Percentiles rank a stretch among this genome's conserved stretches.
Conservation (phyloP, 148 eudicot genomes). For the Rhododendron simsii region DNA sequence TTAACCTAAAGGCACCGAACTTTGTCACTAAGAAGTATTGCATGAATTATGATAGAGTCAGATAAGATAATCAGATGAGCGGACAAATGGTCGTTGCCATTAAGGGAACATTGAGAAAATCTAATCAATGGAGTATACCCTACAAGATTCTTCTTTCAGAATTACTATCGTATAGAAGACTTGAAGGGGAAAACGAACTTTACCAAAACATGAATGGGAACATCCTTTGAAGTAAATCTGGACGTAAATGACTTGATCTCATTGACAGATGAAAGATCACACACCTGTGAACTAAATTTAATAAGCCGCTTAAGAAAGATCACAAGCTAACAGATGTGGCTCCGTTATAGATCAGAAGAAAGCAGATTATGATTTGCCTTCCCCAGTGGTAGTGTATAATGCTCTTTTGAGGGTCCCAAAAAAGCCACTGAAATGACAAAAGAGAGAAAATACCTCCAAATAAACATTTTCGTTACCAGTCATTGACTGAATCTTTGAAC, state of each 20-base stretch:
- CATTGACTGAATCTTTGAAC: slow-evolving; percentile 55
- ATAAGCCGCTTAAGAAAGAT: slow-evolving; percentile 12
- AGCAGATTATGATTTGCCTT: slow-evolving; percentile 1
- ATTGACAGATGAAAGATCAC: slow-evolving; percentile 78
- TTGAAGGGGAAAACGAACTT: background rate
- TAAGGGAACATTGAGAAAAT: background rate
- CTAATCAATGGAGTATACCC: background rate
- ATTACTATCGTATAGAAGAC: background rate
- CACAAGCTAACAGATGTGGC: background rate
- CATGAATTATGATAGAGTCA: background rate
- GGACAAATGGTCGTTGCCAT: background rate
- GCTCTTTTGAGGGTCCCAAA: background rate
- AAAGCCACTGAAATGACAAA: background rate
- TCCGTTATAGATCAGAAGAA: background rate
- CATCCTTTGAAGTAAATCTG: slow-evolving; percentile 50
- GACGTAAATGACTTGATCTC: slow-evolving; percentile 73
- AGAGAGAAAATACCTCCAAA: slow-evolving; percentile 56
- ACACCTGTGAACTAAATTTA: slow-evolving; percentile 41
- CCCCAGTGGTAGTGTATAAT: background rate
- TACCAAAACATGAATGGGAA: slow-evolving; percentile 85
- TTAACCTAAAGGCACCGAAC: slow-evolving; percentile 53
- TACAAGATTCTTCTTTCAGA: background rate
- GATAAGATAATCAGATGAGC: background rate
- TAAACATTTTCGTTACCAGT: slow-evolving; percentile 78
- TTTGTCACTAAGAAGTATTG: background rate